Percentiles rank a stretch among this genome's conserved stretches.
Conservation (phyloP, 495 filamentous ascomycete genomes). For the Aspergillus sclerotiicarbonarius region DNA sequence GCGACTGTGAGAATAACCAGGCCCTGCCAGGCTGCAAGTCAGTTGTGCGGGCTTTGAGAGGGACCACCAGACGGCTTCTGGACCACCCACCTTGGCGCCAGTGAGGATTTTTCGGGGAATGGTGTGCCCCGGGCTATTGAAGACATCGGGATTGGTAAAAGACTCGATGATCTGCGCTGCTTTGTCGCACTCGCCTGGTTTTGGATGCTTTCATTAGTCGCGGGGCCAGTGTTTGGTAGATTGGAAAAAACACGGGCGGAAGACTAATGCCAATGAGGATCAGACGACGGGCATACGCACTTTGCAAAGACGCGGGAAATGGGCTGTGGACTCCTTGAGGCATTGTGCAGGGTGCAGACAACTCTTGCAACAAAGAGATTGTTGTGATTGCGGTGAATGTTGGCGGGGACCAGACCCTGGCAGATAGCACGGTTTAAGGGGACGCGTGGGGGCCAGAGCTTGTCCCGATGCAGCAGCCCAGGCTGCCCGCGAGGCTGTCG, state of each 20-base stretch:
- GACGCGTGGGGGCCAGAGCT: not conserved
- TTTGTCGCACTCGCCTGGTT: conserved; percentile 73
- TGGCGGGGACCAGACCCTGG: not conserved
- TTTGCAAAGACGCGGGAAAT: conserved; percentile 55
- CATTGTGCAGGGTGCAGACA: conserved; percentile 19
- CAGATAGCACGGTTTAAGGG: not conserved
- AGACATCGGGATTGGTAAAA: conserved; percentile 80
- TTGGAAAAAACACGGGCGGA: too few relatives aligned
- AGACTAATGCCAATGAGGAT: conserved; percentile 7
- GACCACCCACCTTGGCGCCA: conserved; percentile 72
- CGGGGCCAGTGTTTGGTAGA: not conserved
- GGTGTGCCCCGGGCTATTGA: conserved; percentile 85
- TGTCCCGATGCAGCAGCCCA: not conserved
- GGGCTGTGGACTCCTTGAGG: conserved; percentile 57
- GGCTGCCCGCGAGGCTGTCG: not conserved
- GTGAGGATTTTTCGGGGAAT: conserved; percentile 84
- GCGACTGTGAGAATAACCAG: conserved; percentile 87
- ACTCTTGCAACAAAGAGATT: not conserved
- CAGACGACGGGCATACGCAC: conserved; percentile 35
- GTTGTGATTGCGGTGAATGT: not conserved
- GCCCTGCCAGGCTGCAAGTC: conserved; percentile 50
- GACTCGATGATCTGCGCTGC: conserved; percentile 82
- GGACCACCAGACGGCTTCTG: not conserved
- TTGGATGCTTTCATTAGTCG: not conserved
- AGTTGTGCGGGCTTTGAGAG: not conserved